Base-by-base conservation (phyloP, 768 basidiomycete genomes). In the Phlebiopsis gigantea region DNA sequence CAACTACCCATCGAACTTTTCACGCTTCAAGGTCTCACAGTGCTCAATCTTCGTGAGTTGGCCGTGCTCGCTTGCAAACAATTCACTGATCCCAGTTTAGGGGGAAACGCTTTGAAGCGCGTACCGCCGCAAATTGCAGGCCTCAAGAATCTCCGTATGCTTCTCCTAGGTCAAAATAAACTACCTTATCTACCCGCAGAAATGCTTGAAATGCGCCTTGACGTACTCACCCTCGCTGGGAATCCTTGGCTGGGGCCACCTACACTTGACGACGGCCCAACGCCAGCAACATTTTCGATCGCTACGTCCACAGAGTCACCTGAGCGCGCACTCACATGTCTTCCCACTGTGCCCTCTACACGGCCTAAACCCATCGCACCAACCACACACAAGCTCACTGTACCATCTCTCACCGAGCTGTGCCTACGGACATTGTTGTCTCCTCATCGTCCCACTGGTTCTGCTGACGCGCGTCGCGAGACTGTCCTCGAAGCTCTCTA, bases 11-110 rank as follows among this genome's bases (percentile, higher is more conserved):
- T 65, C 1, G 79, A 83, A 57, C 66, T 91, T 3, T 86, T 88
- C 64, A 67, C 66, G 2, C 66, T 90, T 39, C 68, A 78, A 2
- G 77, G 80, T 48, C 66, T 90, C 43, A 84, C 82, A 1, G 76
- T 88, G 1, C 73, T 91, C 0, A 81, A 79, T 53, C 67, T 90
- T 30, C 77, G 88, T 90, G 63, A 49, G 86, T 78, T n/a, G n/a
- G n/a, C n/a, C n/a, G n/a, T n/a, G n/a, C 31, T 49, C 39, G 0
- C 10, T 21, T 28, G 15, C n/a, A 39, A 39, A 17, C 34, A 39
- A 39, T 28, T 17, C 5, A 29, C 47, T 26, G 14, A 28, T 1
- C 28, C 34, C 44, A n/a, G n/a, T n/a, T 6, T 59, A 88, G 88
- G 85, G 2, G 70, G 70, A 4, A 91, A 91, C 63, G 63, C 66